Conservation (phyloP, 192 early-diverging fungal species). For the Entomortierella chlamydospora region DNA sequence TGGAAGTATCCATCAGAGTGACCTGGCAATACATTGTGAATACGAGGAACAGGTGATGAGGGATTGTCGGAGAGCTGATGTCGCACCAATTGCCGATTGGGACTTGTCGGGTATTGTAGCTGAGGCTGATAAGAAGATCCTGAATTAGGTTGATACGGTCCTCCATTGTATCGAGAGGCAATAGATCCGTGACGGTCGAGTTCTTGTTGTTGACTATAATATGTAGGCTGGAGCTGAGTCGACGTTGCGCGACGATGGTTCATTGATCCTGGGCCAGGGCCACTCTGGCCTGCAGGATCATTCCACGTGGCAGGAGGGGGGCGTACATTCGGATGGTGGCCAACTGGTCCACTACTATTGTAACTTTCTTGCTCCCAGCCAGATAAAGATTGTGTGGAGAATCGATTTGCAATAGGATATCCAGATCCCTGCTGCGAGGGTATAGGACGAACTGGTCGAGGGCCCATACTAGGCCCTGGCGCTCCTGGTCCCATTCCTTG, state of each 20-base stretch:
- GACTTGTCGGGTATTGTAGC: constrained; percentile 9
- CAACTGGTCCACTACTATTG: constrained; percentile 15
- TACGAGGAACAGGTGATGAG: constrained; percentile 2
- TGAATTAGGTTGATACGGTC: constrained; percentile 22
- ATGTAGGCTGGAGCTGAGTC: constrained; percentile 43
- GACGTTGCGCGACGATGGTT: constrained; percentile 41
- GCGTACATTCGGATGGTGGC: constrained; percentile 29
- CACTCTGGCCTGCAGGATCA: constrained; percentile 20
- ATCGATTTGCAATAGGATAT: constrained; percentile 35
- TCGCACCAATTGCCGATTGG: constrained; percentile 34
- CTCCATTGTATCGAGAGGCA: constrained; percentile 28
- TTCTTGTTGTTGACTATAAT: constrained; percentile 14
- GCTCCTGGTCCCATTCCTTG: constrained; percentile 22
- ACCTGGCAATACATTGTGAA: constrained; percentile 9
- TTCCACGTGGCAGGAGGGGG: constrained; percentile 28
- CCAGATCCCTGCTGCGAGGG: constrained; percentile 4
- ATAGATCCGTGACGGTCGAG: constrained; percentile 35
- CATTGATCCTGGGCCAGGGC: constrained; percentile 1
- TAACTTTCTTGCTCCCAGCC: constrained; percentile 46
- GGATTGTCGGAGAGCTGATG: constrained; percentile 32
- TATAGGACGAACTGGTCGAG: constrained; percentile 16
- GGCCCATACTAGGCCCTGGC: constrained; percentile 27
- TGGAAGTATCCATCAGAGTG: constrained; percentile 33
- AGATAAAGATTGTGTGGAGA: constrained; percentile 44
- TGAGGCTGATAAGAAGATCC: constrained; percentile 13